phyloP scores from a whole-genome alignment of 768 basidiomycete species.

The Holtermanniella nyarrowii region DNA sequence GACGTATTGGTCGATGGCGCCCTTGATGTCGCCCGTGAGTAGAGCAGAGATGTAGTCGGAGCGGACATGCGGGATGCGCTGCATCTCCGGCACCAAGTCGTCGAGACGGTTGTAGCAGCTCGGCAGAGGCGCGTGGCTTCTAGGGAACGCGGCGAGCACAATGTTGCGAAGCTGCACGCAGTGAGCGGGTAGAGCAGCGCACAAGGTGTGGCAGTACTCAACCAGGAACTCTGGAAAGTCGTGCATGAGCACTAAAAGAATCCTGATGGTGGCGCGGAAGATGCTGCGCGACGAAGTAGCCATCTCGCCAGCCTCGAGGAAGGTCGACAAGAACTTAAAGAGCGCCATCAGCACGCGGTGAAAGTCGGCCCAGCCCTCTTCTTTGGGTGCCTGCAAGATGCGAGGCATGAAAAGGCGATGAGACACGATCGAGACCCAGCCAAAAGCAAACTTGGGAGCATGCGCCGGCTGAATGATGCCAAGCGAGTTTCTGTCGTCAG shows the following conservation, averaged over 20 bases:
- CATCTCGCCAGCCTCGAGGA: conserved; percentile 65
- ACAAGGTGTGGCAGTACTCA: conserved; percentile 91
- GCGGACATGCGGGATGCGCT: conserved; percentile 77
- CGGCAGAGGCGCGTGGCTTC: conserved; percentile 44
- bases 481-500: conserved; percentile 65
- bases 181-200: conserved; percentile 80
- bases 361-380: conserved; percentile 95
- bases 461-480: conserved; percentile 91
- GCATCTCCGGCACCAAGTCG: conserved; percentile 72
- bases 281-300: conserved; percentile 71
- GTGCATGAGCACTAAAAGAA: conserved; percentile 89
- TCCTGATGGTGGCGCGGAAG: conserved; percentile 78
- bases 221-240: conserved; percentile 98
- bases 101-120: conserved; percentile 48
- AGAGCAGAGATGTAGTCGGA: conserved; percentile 82
- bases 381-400: conserved; percentile 70
- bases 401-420: conserved; percentile 98
- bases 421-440: conserved; percentile 93
- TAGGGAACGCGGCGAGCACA: conserved; percentile 87
- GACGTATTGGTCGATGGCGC: conserved; percentile 73
- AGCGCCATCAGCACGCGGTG: conserved; percentile 86
- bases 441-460: conserved; percentile 97
- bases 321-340: conserved; percentile 87
- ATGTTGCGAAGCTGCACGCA: conserved; percentile 96
- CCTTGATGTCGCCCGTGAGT: conserved; percentile 66